Percentiles rank a stretch among this genome's conserved stretches.
phyloP scores from a whole-genome alignment of 73 alveolate species.

The Stentor roeselii region DNA sequence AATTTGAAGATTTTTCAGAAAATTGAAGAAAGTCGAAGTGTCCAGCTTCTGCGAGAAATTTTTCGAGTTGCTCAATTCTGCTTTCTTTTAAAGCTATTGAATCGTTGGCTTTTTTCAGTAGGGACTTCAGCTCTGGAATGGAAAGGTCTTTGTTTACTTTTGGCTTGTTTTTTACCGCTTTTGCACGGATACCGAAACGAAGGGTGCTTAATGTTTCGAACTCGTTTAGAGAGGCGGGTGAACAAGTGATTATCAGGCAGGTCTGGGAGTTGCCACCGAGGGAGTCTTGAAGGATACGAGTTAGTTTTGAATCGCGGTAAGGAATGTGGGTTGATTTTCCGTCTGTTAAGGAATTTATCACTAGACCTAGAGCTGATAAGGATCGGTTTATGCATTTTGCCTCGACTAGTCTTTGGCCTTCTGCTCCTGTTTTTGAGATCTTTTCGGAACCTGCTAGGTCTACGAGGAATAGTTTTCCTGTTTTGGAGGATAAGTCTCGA shows the following conservation, averaged over 20 bases:
- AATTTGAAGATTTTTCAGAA: not conserved
- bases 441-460: slow-evolving; percentile 88
- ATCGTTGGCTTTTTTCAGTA: slow-evolving; percentile 40
- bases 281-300: slow-evolving; percentile 93
- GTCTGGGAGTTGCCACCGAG: slow-evolving; percentile 95
- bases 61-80: not conserved
- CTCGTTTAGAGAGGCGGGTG: slow-evolving; percentile 76
- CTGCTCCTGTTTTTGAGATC: slow-evolving; percentile 76
- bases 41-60: not conserved
- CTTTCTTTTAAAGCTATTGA: slow-evolving; percentile 19
- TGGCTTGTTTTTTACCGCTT: slow-evolving; percentile 84
- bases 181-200: slow-evolving; percentile 95
- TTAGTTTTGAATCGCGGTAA: slow-evolving; percentile 95
- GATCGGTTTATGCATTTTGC: slow-evolving; percentile 82
- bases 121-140: slow-evolving; percentile 59
- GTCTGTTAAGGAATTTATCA: slow-evolving; percentile 56
- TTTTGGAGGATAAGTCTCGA: slow-evolving; percentile 79
- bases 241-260: slow-evolving; percentile 77
- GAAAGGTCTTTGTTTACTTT: slow-evolving; percentile 63
- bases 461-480: slow-evolving; percentile 88
- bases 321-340: slow-evolving; percentile 61
- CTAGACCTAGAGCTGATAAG: slow-evolving; percentile 81
- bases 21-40: not conserved
- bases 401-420: slow-evolving; percentile 82
- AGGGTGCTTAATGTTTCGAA: slow-evolving; percentile 90